Conservation (phyloP, 257 asterid species). For the Solanum corneliomulleri region DNA sequence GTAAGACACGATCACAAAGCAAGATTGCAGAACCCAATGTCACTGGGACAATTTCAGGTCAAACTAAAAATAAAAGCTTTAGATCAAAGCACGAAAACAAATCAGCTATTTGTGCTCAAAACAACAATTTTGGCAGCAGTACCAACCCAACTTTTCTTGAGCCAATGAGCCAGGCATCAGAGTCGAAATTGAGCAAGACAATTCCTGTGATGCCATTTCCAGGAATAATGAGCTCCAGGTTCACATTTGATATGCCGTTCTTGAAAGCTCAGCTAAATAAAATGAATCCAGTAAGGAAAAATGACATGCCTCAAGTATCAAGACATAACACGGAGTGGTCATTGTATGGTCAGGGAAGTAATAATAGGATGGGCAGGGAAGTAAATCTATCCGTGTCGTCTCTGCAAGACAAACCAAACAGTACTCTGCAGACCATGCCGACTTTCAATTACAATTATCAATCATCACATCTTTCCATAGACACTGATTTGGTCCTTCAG, state of each 20-base stretch:
- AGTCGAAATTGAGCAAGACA: background rate
- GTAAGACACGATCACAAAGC: background rate
- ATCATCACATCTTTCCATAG: background rate
- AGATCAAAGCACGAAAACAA: background rate
- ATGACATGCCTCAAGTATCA: background rate
- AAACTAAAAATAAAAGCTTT: background rate
- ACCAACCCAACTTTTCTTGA: background rate
- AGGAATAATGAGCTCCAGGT: constrained; percentile 10
- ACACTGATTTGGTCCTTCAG: constrained; percentile 24
- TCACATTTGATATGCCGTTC: constrained; percentile 54
- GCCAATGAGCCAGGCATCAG: background rate
- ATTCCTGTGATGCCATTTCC: background rate
- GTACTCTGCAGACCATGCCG: background rate
- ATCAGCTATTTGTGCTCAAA: background rate
- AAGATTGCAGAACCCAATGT: background rate
- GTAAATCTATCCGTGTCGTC: background rate
- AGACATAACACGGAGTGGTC: background rate
- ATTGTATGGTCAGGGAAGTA: background rate
- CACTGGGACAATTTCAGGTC: background rate
- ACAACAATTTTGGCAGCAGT: background rate
- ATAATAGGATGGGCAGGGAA: background rate
- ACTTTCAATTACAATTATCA: constrained; percentile 2
- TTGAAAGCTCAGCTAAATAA: constrained; percentile 44
- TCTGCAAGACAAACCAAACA: background rate
- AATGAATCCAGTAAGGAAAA: constrained; percentile 17